Evolutionary conservation across 768 basidiomycete species (phyloP).

Genomic region (Xanthoconium stramineum): DNA sequence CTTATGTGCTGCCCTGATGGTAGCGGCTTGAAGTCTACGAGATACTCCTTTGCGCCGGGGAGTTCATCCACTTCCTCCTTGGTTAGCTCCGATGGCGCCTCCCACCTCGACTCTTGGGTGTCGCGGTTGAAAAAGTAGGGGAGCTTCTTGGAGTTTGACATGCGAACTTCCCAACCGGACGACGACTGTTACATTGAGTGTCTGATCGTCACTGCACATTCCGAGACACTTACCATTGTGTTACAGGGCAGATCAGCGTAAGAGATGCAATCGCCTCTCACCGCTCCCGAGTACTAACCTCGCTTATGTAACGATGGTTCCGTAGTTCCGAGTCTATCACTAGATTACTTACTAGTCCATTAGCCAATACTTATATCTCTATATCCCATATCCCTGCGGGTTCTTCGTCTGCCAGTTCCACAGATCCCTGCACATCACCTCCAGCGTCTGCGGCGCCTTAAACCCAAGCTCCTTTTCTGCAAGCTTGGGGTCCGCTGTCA

Average conservation of each 20-base stretch:
- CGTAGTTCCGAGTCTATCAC: neutral
- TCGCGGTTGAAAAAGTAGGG: conserved; percentile 87
- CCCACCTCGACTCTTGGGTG: conserved; percentile 78
- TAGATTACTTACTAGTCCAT: neutral
- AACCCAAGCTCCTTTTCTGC: conserved; percentile 94
- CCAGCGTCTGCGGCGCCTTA: conserved; percentile 73
- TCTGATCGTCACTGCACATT: neutral
- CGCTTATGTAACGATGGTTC: conserved; percentile 15
- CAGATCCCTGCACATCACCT: conserved; percentile 92
- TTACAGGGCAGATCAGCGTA: too few relatives aligned
- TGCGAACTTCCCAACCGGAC: conserved; percentile 76
- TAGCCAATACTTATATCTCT: neutral
- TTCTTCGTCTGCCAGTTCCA: conserved; percentile 99
- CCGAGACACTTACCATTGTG: conserved; percentile 22
- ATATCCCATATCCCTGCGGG: conserved; percentile 61
- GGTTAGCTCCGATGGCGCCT: conserved; percentile 50
- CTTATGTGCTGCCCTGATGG: conserved; percentile 56
- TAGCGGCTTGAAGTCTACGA: conserved; percentile 16
- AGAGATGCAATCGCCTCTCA: neutral
- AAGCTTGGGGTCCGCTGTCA: conserved; percentile 89
- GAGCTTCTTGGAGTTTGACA: conserved; percentile 67
- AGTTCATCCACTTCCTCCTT: conserved; percentile 57
- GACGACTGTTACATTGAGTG: conserved; percentile 21
- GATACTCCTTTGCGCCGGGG: conserved; percentile 60
- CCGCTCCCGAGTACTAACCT: neutral